Evolutionary conservation across 2,329 filamentous ascomycete genomes (phyloP).

Genomic region (Sporothrix brunneoviolacea): DNA sequence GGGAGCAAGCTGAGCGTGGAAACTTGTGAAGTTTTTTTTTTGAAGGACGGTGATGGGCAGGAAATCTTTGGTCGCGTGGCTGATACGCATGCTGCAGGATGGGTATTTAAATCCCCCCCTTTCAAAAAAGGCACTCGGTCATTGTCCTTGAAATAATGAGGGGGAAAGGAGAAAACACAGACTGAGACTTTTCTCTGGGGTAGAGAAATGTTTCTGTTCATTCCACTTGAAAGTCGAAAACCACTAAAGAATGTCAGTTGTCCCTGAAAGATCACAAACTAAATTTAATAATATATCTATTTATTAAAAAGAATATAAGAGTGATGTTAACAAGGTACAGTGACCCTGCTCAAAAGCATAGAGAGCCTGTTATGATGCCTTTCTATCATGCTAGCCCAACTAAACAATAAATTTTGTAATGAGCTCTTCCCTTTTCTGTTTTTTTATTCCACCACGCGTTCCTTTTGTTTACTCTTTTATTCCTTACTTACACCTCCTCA

Average conservation of each 20-base stretch:
- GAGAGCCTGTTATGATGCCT: background rate
- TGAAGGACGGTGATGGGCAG: background rate
- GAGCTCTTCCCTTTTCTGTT: background rate
- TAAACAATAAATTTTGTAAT: background rate
- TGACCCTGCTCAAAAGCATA: background rate
- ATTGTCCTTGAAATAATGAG: no score
- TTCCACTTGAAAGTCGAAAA: no score
- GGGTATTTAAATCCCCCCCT: no score
- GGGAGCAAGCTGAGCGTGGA: constrained; percentile 79
- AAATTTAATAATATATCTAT: background rate
- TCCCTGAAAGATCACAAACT: no score
- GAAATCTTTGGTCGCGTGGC: constrained; percentile 18
- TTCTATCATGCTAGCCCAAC: constrained; percentile 7
- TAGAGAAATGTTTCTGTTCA: no score
- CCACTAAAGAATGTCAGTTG: no score
- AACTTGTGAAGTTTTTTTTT: constrained; percentile 64
- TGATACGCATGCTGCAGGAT: background rate
- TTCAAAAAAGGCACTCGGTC: no score
- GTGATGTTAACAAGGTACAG: background rate
- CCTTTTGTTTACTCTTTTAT: no score
- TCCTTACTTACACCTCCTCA: constrained; percentile 53
- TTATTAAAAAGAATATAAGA: background rate
- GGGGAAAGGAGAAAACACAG: no score
- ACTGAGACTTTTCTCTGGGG: no score
- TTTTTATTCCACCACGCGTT: no score